phyloP scores from a whole-genome alignment of 169 alveolate genomes.

The Cryptosporidium parvum region DNA sequence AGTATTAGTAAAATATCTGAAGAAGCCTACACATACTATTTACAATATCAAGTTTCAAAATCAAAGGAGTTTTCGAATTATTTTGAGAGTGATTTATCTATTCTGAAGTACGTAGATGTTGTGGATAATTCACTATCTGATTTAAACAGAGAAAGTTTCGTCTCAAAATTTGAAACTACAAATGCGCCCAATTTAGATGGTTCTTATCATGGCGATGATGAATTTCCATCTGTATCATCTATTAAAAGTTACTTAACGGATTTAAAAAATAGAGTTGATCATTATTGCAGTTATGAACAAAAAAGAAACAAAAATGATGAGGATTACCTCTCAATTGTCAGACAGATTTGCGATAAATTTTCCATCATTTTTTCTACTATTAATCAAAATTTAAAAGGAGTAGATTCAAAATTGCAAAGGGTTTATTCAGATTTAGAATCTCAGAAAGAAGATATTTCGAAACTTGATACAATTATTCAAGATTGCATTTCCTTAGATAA shows the following conservation, averaged over 20 bases:
- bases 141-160: conserved; percentile 38
- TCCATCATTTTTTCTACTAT: neutral
- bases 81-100: conserved; percentile 31
- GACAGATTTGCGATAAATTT: conserved; percentile 11
- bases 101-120: conserved; percentile 19
- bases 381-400: conserved; percentile 21
- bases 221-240: conserved; percentile 33
- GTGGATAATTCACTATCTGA: conserved; percentile 8
- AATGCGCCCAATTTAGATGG: conserved; percentile 13
- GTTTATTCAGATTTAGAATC: conserved; percentile 26
- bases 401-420: conserved; percentile 11
- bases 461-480: conserved; percentile 46
- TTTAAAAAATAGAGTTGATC: conserved; percentile 32
- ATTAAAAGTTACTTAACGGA: conserved; percentile 27
- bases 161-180: conserved; percentile 25
- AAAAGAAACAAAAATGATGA: neutral
- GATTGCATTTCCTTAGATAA: conserved; percentile 31
- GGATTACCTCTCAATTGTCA: neutral
- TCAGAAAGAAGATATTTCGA: conserved; percentile 24
- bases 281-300: neutral
- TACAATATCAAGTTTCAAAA: conserved; percentile 15
- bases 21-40: conserved; percentile 13
- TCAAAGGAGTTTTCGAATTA: conserved; percentile 28
- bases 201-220: conserved; percentile 29
- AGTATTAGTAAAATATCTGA: conserved; percentile 31